Conservation (phyloP, 257 asterid species). For the Primulina tabacum region DNA sequence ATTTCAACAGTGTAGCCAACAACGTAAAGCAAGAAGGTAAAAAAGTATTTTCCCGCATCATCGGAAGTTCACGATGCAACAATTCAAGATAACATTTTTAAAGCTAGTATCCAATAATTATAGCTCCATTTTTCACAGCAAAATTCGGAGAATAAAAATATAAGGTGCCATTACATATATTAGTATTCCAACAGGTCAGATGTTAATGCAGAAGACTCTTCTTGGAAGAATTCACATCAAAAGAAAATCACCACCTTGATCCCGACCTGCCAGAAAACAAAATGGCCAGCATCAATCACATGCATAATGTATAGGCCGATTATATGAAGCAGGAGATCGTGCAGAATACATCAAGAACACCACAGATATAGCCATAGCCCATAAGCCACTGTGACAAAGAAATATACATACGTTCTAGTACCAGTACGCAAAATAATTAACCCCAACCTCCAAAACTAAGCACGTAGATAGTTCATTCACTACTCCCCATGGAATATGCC, state of each 20-base stretch:
- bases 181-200: conserved; percentile 51
- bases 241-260: conserved; percentile 67
- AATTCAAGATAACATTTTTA: conserved; percentile 32
- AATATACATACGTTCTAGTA: not conserved
- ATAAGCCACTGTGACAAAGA: not conserved
- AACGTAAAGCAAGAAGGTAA: conserved; percentile 19
- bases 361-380: not conserved
- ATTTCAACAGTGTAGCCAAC: conserved; percentile 24
- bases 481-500: not conserved
- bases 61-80: conserved; percentile 30
- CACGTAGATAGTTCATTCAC: not conserved
- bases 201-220: conserved; percentile 29
- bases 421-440: not conserved
- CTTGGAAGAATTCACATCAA: conserved; percentile 35
- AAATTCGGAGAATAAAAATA: conserved; percentile 40
- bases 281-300: conserved; percentile 22
- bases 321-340: not conserved
- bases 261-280: conserved; percentile 62
- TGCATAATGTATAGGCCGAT: not conserved
- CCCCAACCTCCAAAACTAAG: not conserved
- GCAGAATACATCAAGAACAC: not conserved
- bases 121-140: conserved; percentile 55
- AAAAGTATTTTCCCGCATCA: conserved; percentile 41
- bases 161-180: conserved; percentile 44
- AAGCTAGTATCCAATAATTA: conserved; percentile 34